These are phyloP conservation scores for Castanea sativa DNA, from an alignment of 306 rosid genomes.

Conservation along the genomic window DNA sequence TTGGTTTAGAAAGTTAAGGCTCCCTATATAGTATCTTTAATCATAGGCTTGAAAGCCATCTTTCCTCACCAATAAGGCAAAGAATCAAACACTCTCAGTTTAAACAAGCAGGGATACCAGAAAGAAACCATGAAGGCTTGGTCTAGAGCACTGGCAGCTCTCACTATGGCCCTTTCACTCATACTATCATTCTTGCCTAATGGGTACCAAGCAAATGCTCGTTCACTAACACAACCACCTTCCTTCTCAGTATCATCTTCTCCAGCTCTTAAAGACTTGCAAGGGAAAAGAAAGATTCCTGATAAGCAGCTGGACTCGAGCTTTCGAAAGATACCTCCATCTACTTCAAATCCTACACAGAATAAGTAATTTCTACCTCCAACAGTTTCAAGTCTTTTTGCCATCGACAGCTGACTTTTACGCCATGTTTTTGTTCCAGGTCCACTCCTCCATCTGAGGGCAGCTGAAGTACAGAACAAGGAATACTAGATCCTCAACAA, in stretches of 20 bases:
- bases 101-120: slow-evolving; percentile 7
- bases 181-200: slow-evolving; percentile 31
- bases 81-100: neutral
- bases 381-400: slow-evolving; percentile 28
- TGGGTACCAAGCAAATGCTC: slow-evolving; percentile 28
- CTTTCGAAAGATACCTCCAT: slow-evolving; percentile 62
- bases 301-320: slow-evolving; percentile 41
- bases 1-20: slow-evolving; percentile 8
- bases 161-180: slow-evolving; percentile 43
- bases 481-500: slow-evolving; percentile 13
- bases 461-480: slow-evolving; percentile 25
- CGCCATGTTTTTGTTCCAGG: slow-evolving; percentile 42
- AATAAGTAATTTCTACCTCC: slow-evolving; percentile 53
- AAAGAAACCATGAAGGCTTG: slow-evolving; percentile 42
- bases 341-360: slow-evolving; percentile 58
- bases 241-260: slow-evolving; percentile 34
- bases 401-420: slow-evolving; percentile 19
- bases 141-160: slow-evolving; percentile 49
- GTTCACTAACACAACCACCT: slow-evolving; percentile 19
- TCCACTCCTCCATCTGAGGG: slow-evolving; percentile 43
- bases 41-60: slow-evolving; percentile 15
- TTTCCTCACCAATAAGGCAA: slow-evolving; percentile 20
- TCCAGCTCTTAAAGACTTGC: slow-evolving; percentile 32
- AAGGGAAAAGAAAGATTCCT: slow-evolving; percentile 32
- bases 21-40: slow-evolving; percentile 24